Evolutionary conservation across 1,284 basidiomycete genomes (phyloP).

Genomic region (Meira miltonrushii): DNA sequence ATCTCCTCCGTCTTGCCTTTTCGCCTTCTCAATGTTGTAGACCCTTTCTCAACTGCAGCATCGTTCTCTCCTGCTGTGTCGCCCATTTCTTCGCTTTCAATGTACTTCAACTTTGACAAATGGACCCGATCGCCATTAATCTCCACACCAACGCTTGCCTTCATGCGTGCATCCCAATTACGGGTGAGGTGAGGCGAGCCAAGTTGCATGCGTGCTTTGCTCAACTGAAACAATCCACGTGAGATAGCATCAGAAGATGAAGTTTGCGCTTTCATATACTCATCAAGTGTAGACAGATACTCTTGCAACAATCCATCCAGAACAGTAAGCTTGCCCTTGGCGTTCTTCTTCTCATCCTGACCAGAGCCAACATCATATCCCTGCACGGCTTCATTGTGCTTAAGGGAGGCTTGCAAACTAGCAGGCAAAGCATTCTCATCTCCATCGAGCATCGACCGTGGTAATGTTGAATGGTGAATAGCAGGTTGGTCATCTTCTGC

Average conservation of each 20-base stretch:
- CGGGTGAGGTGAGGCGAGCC: constrained; percentile 3
- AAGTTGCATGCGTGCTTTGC: constrained; percentile 9
- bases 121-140: neutral
- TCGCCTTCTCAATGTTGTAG: neutral
- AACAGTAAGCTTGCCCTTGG: neutral
- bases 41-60: neutral
- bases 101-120: neutral
- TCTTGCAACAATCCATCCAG: constrained; percentile 1
- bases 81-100: neutral
- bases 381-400: neutral
- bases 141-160: neutral
- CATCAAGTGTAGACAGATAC: constrained; percentile 13
- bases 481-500: no score
- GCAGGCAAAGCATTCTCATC: neutral
- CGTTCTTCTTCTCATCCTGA: constrained; percentile 3
- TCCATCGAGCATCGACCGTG: neutral
- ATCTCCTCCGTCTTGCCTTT: constrained; percentile 4
- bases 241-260: neutral
- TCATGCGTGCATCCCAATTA: constrained; percentile 9
- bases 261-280: constrained; percentile 6
- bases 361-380: neutral
- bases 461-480: no score
- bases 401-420: neutral
- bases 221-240: constrained; percentile 2
- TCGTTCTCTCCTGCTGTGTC: neutral